Evolutionary conservation across 2,329 filamentous ascomycete genomes (phyloP), one percentile per base, ranked within the genome.

Genomic region (Hypocrella siamensis): DNA sequence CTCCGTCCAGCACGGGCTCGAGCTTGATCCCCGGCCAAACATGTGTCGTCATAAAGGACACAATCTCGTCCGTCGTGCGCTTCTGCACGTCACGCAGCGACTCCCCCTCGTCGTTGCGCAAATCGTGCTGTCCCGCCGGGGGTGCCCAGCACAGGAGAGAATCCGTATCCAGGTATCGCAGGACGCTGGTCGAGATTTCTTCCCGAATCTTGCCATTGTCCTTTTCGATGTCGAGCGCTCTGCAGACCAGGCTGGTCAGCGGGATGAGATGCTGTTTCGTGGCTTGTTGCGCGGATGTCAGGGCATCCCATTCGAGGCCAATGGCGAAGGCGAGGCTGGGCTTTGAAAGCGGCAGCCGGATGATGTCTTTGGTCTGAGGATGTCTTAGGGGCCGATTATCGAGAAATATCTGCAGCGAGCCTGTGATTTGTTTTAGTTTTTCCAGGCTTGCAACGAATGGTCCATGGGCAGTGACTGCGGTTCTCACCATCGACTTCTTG

Each of bases 141-240:
- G 71, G 65, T 17, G 67, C 84, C 82, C 85, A 93, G 67, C 88
- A 96, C 2, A 98, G 71, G 22, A 96, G 60, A 0, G 83, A 86
- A 57, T 98, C 90, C 1, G 90, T 96, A 45, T 85, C 76, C 17
- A 98, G 68, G 54, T 96, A 96, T 29, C 79, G 71, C 65, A 96
- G 70, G 31, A 90, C 58, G 40, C 73, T 76, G 14, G 60, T 63
- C 12, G 79, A 59, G 29, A 94, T 75, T 26, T 67, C 60, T 1
- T 67, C 51, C 22, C 86, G 68, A 24, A 79, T 64, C 17, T 63
- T 73, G 61, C 31, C 46, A 42, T 93, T 82, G 42, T 84, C 78
- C 15, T 65, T 65, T 30, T 63, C 64, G 34, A 96, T 81, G 49
- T 96, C 88, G 19, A 88, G 55, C 0, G 85, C 88, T 28, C 90